These are phyloP conservation scores for Flueggea neowawraea DNA, from an alignment of 441 rosid genomes.

Conservation along the genomic window DNA sequence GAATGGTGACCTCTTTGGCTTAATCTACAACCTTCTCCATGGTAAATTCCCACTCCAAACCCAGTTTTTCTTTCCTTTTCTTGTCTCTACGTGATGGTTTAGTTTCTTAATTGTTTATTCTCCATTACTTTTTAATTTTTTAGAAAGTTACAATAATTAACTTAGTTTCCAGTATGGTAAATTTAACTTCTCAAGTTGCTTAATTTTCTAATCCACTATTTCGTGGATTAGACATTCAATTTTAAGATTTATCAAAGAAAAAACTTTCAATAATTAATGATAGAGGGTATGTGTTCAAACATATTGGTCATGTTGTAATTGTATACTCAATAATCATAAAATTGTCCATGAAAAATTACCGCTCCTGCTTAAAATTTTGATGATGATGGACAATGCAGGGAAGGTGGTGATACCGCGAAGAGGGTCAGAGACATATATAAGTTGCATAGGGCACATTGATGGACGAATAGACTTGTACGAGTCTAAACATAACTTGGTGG, in stretches of 20 bases:
- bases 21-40: slow-evolving; percentile 35
- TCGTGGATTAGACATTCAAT: too few relatives aligned
- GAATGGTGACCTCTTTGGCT: slow-evolving; percentile 50
- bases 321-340: too few relatives aligned
- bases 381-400: slow-evolving; percentile 37
- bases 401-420: slow-evolving; percentile 52
- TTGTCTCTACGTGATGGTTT: too few relatives aligned
- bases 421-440: slow-evolving; percentile 54
- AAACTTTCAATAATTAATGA: too few relatives aligned
- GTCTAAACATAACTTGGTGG: slow-evolving; percentile 19
- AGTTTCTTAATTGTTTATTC: not conserved
- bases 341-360: too few relatives aligned
- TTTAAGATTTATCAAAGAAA: too few relatives aligned
- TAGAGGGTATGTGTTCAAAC: too few relatives aligned
- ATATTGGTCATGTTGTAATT: too few relatives aligned
- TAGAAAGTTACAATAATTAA: too few relatives aligned
- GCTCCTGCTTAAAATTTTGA: not conserved
- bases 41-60: slow-evolving; percentile 24
- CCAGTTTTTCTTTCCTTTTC: not conserved
- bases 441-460: slow-evolving; percentile 68
- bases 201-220: too few relatives aligned
- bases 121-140: not conserved
- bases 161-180: too few relatives aligned
- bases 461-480: slow-evolving; percentile 49
- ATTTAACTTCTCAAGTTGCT: too few relatives aligned